phyloP scores from a whole-genome alignment of 2,329 filamentous ascomycete genomes.

The Colletotrichum godetiae region DNA sequence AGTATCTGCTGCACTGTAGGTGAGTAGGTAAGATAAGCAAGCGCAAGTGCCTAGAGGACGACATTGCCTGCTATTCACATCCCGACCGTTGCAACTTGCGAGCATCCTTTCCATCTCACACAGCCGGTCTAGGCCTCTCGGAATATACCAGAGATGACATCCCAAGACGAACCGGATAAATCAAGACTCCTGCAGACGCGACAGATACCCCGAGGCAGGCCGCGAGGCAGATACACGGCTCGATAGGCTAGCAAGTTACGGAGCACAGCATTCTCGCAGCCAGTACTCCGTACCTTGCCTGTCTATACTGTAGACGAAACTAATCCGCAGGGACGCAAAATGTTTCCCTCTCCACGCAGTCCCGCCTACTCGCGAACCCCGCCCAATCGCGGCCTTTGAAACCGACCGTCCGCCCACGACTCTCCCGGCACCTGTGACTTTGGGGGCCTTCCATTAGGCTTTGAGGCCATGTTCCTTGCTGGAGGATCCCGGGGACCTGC shows the following conservation, averaged over 20 bases:
- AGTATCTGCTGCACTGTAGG: not conserved
- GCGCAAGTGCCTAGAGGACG: not conserved
- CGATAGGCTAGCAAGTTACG: not conserved
- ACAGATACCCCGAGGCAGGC: conserved; percentile 5
- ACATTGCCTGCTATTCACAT: not conserved
- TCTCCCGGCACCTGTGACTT: not conserved
- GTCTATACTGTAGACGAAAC: not conserved
- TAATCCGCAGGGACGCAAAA: conserved; percentile 1
- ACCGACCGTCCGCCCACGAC: not conserved
- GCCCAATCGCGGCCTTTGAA: conserved; percentile 15
- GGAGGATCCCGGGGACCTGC: conserved; percentile 25
- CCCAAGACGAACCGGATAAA: not conserved
- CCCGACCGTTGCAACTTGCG: not conserved
- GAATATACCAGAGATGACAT: not conserved
- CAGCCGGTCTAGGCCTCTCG: not conserved
- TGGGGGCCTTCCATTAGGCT: not conserved
- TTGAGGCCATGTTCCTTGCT: conserved; percentile 20
- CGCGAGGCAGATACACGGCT: conserved; percentile 21
- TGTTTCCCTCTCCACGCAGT: conserved; percentile 10
- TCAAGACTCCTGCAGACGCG: not conserved
- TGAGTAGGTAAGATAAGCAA: not conserved
- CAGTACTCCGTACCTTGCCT: conserved; percentile 17
- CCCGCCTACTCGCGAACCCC: not conserved
- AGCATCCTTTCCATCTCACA: not conserved
- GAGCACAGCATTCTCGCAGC: conserved; percentile 15